Conservation (phyloP, 306 rosid genomes). For the Cucumis cinereus region DNA sequence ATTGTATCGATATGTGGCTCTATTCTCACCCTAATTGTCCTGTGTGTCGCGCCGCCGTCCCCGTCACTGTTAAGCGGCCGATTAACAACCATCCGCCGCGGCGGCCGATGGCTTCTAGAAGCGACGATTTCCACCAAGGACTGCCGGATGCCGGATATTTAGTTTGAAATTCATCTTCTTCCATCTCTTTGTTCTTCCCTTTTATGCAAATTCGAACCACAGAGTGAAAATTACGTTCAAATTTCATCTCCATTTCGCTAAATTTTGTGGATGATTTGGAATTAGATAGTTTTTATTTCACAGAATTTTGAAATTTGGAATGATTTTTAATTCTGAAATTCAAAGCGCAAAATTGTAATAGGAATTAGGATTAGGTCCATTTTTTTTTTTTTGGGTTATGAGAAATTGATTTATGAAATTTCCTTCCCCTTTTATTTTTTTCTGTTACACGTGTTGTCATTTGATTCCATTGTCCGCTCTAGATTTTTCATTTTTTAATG, state of each 20-base stretch:
- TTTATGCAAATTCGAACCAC: background rate
- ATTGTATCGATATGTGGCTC: slow-evolving; percentile 64
- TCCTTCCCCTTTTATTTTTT: background rate
- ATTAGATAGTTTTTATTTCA: background rate
- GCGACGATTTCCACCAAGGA: slow-evolving; percentile 10
- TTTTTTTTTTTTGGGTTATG: background rate
- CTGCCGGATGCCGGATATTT: slow-evolving; percentile 8
- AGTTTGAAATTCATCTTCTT: background rate
- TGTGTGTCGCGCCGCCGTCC: slow-evolving; percentile 47
- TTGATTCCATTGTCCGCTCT: background rate
- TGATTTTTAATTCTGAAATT: background rate
- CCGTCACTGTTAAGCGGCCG: slow-evolving; percentile 18
- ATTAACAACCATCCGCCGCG: background rate
- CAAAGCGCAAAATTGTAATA: background rate
- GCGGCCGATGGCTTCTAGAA: background rate
- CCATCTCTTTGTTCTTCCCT: background rate
- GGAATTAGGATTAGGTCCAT: background rate
- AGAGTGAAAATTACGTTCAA: background rate
- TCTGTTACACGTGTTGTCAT: background rate
- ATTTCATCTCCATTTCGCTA: background rate
- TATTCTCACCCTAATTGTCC: slow-evolving; percentile 56
- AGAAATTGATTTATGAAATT: background rate
- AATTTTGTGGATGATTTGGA: background rate
- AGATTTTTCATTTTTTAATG: too few relatives aligned
- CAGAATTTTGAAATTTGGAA: background rate